Percentiles rank a stretch among this genome's conserved stretches.
phyloP scores from a whole-genome alignment of 2,329 filamentous ascomycete species.

The Colletotrichum melonis region DNA sequence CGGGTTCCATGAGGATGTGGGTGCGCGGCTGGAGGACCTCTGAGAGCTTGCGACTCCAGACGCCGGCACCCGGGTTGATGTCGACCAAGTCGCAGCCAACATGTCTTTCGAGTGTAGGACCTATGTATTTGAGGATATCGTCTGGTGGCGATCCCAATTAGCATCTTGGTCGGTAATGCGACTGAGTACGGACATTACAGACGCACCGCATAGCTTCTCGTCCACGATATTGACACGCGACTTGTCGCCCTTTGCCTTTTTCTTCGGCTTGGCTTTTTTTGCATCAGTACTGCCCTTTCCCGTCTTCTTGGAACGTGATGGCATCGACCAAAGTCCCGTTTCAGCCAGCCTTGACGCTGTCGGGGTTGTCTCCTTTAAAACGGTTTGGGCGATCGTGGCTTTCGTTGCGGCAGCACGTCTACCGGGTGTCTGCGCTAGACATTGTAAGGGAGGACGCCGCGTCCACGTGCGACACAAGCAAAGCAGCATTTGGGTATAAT shows the following conservation, averaged over 20 bases:
- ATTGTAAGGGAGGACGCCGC: not conserved
- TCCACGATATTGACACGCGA: conserved; percentile 64
- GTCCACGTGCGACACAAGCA: not conserved
- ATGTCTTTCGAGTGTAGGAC: conserved; percentile 74
- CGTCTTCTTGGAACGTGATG: not conserved
- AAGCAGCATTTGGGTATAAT: not conserved
- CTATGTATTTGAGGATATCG: conserved; percentile 77
- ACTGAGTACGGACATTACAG: no score
- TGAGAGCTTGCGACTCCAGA: conserved; percentile 85
- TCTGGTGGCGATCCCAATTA: conserved; percentile 55
- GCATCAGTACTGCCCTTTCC: not conserved
- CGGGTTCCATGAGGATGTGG: conserved; percentile 86
- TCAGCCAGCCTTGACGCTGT: not conserved
- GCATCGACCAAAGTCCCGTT: not conserved
- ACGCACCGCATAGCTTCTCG: conserved; percentile 61
- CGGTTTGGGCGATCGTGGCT: not conserved
- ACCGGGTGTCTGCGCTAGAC: not conserved
- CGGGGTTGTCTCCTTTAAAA: not conserved
- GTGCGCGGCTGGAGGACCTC: conserved; percentile 79
- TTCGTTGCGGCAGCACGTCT: not conserved
- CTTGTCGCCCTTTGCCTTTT: conserved; percentile 12
- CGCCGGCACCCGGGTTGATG: conserved; percentile 81
- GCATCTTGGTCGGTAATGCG: not conserved
- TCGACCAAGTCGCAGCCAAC: conserved; percentile 88
- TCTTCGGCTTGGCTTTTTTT: not conserved